These are phyloP conservation scores for Garcileccinum viscosum DNA, from an alignment of 1,284 basidiomycete species.

Conservation along the genomic window DNA sequence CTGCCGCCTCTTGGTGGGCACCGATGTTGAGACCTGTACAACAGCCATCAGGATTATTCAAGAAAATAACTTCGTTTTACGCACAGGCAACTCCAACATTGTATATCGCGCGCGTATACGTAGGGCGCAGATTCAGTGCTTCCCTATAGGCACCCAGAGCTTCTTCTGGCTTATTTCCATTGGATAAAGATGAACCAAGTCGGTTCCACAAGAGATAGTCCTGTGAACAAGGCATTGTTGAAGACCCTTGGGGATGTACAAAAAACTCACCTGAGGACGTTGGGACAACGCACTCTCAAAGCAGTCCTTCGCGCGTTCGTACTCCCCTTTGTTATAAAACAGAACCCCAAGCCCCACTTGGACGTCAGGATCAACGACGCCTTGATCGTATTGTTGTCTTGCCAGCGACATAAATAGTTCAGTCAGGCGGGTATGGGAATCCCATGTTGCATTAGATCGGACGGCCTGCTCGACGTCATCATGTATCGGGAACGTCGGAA, in stretches of 20 bases:
- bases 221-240: slow-evolving; percentile 40
- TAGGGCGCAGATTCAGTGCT: slow-evolving; percentile 92
- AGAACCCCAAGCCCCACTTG: slow-evolving; percentile 94
- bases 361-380: slow-evolving; percentile 87
- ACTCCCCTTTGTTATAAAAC: slow-evolving; percentile 87
- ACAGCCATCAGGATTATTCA: slow-evolving; percentile 3
- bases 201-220: slow-evolving; percentile 98
- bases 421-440: slow-evolving; percentile 81
- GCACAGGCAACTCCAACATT: slow-evolving; percentile 96
- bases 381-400: slow-evolving; percentile 73
- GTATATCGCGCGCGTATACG: slow-evolving; percentile 96
- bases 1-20: slow-evolving; percentile 93
- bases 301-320: slow-evolving; percentile 86
- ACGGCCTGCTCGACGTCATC: slow-evolving; percentile 65
- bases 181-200: slow-evolving; percentile 93
- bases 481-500: slow-evolving; percentile 69
- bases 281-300: slow-evolving; percentile 86
- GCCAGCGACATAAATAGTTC: slow-evolving; percentile 88
- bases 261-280: slow-evolving; percentile 65
- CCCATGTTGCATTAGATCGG: slow-evolving; percentile 77
- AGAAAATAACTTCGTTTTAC: slow-evolving; percentile 32
- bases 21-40: slow-evolving; percentile 89
- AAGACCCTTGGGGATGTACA: slow-evolving; percentile 9
- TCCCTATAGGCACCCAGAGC: slow-evolving; percentile 94
- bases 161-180: slow-evolving; percentile 94